These are phyloP conservation scores for Penicillium bialowiezense DNA, from an alignment of 495 filamentous ascomycete genomes.

Conservation along the genomic window DNA sequence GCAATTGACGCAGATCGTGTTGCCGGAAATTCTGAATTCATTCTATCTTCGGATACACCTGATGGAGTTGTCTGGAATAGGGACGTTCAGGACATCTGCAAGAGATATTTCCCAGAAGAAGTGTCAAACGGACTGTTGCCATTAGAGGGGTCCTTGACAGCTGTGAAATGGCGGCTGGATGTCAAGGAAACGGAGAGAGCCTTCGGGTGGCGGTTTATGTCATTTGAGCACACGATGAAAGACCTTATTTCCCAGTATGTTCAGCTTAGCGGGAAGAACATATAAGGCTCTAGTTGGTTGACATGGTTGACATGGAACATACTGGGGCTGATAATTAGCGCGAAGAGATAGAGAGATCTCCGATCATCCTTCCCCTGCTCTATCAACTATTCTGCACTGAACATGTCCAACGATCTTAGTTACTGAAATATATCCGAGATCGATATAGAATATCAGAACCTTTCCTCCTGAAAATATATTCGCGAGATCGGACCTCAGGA, in stretches of 20 bases:
- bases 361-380: too few species aligned
- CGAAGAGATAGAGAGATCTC: too few species aligned
- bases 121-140: constrained; percentile 37
- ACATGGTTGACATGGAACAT: not conserved
- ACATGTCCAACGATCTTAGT: too few species aligned
- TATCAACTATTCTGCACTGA: too few species aligned
- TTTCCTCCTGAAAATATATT: too few species aligned
- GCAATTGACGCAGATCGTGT: constrained; percentile 12
- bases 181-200: constrained; percentile 37
- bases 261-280: constrained; percentile 5
- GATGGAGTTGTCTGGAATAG: constrained; percentile 37
- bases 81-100: constrained; percentile 37
- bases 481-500: too few species aligned
- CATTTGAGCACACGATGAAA: constrained; percentile 46
- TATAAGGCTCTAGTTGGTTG: not conserved
- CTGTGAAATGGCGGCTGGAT: constrained; percentile 39
- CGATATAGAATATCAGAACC: too few species aligned
- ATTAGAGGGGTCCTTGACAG: constrained; percentile 31
- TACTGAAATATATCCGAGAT: too few species aligned
- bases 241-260: constrained; percentile 23
- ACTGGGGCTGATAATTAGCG: not conserved
- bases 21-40: constrained; percentile 17
- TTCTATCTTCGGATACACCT: constrained; percentile 16
- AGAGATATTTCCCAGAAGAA: constrained; percentile 37
- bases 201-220: constrained; percentile 45